These are phyloP conservation scores for Vigna nakashimae DNA, from an alignment of 306 rosid genomes.

Conservation along the genomic window DNA sequence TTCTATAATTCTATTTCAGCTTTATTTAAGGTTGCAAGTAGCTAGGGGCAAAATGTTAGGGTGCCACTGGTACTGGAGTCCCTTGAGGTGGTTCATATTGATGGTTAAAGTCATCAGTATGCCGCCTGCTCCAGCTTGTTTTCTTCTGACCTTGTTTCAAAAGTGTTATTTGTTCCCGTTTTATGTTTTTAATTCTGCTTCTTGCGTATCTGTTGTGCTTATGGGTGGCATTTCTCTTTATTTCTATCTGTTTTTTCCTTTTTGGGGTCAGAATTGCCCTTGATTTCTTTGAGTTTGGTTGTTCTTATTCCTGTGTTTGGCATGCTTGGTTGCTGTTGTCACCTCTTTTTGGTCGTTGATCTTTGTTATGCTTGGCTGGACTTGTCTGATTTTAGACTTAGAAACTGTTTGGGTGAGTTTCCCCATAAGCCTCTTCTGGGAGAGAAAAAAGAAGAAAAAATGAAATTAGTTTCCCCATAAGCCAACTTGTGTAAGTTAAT, in stretches of 20 bases:
- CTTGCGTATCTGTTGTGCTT: conserved; percentile 12
- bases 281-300: neutral
- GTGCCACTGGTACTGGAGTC: neutral
- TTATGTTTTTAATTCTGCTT: conserved; percentile 2
- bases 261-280: neutral
- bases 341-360: neutral
- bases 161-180: conserved; percentile 5
- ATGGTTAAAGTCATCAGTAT: neutral
- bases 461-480: too few relatives aligned
- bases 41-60: neutral
- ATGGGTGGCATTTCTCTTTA: neutral
- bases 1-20: conserved; percentile 12
- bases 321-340: neutral
- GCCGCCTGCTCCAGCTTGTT: neutral
- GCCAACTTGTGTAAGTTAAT: too few relatives aligned
- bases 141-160: neutral
- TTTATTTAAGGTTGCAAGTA: neutral
- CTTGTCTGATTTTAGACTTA: neutral
- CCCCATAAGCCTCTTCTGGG: too few relatives aligned
- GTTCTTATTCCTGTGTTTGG: neutral
- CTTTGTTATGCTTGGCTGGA: neutral
- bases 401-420: neutral
- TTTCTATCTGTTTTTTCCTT: neutral
- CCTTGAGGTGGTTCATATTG: neutral
- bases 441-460: too few relatives aligned